Base-by-base conservation (phyloP, 139 green algal genomes). In the Ettlia oleoabundans region DNA sequence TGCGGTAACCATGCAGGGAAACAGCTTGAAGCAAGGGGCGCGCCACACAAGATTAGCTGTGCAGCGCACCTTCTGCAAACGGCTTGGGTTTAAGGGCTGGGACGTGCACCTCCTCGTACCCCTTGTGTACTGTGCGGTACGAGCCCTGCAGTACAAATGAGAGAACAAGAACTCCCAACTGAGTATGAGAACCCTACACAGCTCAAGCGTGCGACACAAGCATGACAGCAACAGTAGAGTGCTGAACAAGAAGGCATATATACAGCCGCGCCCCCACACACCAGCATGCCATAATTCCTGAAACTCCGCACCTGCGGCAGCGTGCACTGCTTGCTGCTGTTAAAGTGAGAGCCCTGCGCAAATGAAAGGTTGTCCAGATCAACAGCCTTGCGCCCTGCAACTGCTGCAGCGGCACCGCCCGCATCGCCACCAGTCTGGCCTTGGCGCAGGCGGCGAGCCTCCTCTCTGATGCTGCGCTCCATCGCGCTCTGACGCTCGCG, bases 51-150 rank as follows among this genome's bases (percentile, higher is more conserved):
- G n/a, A n/a, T n/a, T n/a, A n/a, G n/a, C n/a, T n/a, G n/a, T n/a
- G 26, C 40, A 82, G 84, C 89, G 96, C 93, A 53, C 83, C 79
- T 0, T 96, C 84, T 28, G 47, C 90, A 78, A 98, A 98, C 0
- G 97, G 92, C 89, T 97, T 97, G 51, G 94, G 91, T 87, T 98
- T 98, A 7, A 97, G 77, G 2, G 96, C 94, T 1, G 97, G 97
- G 76, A 99, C 93, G 83, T 98, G 93, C 41, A 99, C 95, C 92
- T 99, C 96, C 85, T 99, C 96, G 62, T 98, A 99, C 1, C 96
- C 96, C 92, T 97, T 88, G 69, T 87, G 80, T 13, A 87, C 69
- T 13, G 84, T 90, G 65, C 93, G 87, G 74, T 92, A 96, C 13
- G 91, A 94, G 22, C 92, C 93, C n/a, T 86, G 69, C 35, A 91